These are phyloP conservation scores for Brettanomyces sp. DNA, from an alignment of 805 yeast genomes.

Conservation along the genomic window DNA sequence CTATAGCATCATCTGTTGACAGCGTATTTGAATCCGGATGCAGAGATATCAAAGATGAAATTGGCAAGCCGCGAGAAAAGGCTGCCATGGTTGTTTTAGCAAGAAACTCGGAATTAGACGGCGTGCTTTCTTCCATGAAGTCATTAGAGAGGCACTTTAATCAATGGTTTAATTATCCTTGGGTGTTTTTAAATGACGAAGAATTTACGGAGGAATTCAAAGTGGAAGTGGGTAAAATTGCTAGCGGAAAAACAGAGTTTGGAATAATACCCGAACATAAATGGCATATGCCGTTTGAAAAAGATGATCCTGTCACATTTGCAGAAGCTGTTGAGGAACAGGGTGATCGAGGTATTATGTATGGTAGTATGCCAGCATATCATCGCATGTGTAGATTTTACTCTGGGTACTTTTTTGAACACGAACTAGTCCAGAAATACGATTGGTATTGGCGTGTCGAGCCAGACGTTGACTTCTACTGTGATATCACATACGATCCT, in stretches of 20 bases:
- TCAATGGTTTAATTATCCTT: constrained; percentile 90
- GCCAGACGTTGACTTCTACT: constrained; percentile 82
- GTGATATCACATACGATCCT: constrained; percentile 90
- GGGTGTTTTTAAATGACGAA: constrained; percentile 80
- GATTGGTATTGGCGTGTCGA: constrained; percentile 98
- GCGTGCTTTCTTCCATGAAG: constrained; percentile 63
- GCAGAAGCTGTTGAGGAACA: constrained; percentile 57
- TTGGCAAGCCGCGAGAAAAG: constrained; percentile 42
- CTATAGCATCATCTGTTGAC: constrained; percentile 17
- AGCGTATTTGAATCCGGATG: constrained; percentile 26
- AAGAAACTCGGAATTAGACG: constrained; percentile 68
- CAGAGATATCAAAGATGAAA: constrained; percentile 16
- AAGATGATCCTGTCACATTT: constrained; percentile 28
- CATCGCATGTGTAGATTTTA: constrained; percentile 95
- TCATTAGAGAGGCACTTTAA: constrained; percentile 83
- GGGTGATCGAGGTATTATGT: constrained; percentile 76
- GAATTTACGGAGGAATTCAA: constrained; percentile 62
- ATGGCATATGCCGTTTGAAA: constrained; percentile 63
- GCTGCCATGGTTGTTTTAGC: constrained; percentile 84
- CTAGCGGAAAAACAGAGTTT: constrained; percentile 59
- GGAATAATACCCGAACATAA: constrained; percentile 48
- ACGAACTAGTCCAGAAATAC: constrained; percentile 56
- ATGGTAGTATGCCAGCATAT: constrained; percentile 74
- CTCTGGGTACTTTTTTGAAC: constrained; percentile 74
- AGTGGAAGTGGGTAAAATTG: constrained; percentile 36